Conservation (phyloP, 352 stramenopile species). For the Plasmopara viticola region DNA sequence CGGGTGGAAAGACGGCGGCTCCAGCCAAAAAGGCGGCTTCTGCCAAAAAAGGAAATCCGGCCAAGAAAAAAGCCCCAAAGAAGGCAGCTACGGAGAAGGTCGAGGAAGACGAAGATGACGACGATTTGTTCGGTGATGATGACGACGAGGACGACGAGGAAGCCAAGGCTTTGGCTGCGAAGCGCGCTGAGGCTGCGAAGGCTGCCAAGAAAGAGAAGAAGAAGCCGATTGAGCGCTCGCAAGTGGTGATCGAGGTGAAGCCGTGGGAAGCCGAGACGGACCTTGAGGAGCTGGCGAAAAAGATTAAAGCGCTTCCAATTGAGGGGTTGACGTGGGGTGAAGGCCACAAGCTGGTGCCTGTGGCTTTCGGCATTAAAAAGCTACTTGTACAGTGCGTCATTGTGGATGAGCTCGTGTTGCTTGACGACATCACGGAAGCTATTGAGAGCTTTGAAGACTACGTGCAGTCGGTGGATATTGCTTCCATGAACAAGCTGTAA, state of each 20-base stretch:
- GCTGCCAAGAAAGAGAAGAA: slow-evolving; percentile 62
- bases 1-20: slow-evolving; percentile 25
- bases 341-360: slow-evolving; percentile 76
- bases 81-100: slow-evolving; percentile 26
- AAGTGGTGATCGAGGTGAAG: slow-evolving; percentile 62
- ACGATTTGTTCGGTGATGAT: slow-evolving; percentile 55
- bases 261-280: slow-evolving; percentile 77
- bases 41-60: slow-evolving; percentile 27
- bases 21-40: slow-evolving; percentile 20
- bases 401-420: slow-evolving; percentile 70
- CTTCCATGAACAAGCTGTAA: slow-evolving; percentile 88
- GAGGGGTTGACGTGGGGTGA: slow-evolving; percentile 75
- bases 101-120: slow-evolving; percentile 40
- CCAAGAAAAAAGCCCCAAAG: slow-evolving; percentile 16
- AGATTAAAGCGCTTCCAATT: slow-evolving; percentile 70
- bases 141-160: slow-evolving; percentile 56
- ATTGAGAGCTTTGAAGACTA: slow-evolving; percentile 81
- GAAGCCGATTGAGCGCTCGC: slow-evolving; percentile 54
- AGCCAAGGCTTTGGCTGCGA: slow-evolving; percentile 42
- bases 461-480: slow-evolving; percentile 79
- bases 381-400: slow-evolving; percentile 78
- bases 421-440: slow-evolving; percentile 78
- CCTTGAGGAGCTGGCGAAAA: slow-evolving; percentile 58
- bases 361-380: slow-evolving; percentile 86
- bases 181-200: slow-evolving; percentile 47